Percentiles rank a stretch among this genome's conserved stretches.
These are phyloP conservation scores for Excoecaria cochinchinensis DNA, from an alignment of 345 rosid species.

Conservation along the genomic window DNA sequence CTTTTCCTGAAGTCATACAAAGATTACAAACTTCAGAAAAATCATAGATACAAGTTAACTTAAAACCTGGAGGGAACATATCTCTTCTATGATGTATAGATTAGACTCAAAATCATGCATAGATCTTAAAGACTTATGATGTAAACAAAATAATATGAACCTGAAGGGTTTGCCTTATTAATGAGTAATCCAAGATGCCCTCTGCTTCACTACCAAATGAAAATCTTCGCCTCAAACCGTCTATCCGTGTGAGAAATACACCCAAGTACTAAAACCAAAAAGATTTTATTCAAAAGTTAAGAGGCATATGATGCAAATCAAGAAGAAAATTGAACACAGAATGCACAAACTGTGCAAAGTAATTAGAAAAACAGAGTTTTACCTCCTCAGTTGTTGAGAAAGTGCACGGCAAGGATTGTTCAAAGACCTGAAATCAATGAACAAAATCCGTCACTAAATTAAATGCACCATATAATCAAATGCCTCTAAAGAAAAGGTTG, in stretches of 20 bases:
- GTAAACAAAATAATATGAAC: constrained; percentile 34
- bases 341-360: background rate
- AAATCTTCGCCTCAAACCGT: constrained; percentile 85
- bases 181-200: constrained; percentile 51
- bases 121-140: background rate
- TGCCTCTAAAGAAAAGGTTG: background rate
- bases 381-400: constrained; percentile 88
- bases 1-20: background rate
- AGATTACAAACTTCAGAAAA: constrained; percentile 1
- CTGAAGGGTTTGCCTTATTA: constrained; percentile 75
- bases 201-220: constrained; percentile 41
- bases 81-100: background rate
- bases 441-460: constrained; percentile 14
- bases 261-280: constrained; percentile 69
- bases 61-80: background rate
- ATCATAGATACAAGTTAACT: background rate
- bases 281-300: background rate
- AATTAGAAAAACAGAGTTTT: constrained; percentile 9
- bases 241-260: constrained; percentile 74
- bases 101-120: background rate
- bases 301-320: constrained; percentile 1
- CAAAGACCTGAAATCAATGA: constrained; percentile 63
- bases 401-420: constrained; percentile 68
- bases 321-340: background rate
- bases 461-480: no score